Conservation (phyloP, 768 basidiomycete genomes). For the Podaxis pistillaris region DNA sequence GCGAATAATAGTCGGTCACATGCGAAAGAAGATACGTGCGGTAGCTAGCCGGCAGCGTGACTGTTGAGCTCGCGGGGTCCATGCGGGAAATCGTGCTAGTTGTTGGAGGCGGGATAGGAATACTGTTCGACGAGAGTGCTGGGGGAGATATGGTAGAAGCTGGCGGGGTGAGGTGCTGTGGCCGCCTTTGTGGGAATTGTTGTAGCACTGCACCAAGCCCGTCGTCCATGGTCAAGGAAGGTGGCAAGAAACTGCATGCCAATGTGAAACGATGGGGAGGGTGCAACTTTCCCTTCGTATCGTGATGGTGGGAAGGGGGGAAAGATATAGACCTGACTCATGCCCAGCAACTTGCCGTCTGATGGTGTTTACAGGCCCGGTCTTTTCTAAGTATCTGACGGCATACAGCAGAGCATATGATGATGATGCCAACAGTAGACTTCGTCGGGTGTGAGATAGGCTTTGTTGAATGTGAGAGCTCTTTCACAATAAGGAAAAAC, state of each 20-base stretch:
- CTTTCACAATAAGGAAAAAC: no score
- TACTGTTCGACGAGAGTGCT: neutral
- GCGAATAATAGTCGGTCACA: neutral
- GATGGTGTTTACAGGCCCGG: neutral
- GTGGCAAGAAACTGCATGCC: neutral
- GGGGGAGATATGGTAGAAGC: neutral
- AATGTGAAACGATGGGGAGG: neutral
- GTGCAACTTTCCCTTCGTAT: neutral
- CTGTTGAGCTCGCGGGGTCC: neutral
- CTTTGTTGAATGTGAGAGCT: no score
- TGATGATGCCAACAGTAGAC: neutral
- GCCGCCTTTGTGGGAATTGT: neutral
- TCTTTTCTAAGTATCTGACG: neutral
- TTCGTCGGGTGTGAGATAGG: neutral
- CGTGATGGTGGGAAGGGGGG: slow-evolving; percentile 10
- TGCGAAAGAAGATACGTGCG: neutral
- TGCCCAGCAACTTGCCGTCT: neutral
- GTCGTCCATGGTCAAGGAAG: neutral
- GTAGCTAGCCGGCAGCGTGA: neutral
- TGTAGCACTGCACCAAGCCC: neutral
- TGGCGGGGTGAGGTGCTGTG: neutral
- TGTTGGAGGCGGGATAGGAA: neutral
- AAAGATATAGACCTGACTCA: neutral
- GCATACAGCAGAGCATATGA: neutral
- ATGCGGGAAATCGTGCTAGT: neutral